Base-by-base conservation (phyloP, 352 stramenopile species). In the Phytophthora ohioensis region DNA sequence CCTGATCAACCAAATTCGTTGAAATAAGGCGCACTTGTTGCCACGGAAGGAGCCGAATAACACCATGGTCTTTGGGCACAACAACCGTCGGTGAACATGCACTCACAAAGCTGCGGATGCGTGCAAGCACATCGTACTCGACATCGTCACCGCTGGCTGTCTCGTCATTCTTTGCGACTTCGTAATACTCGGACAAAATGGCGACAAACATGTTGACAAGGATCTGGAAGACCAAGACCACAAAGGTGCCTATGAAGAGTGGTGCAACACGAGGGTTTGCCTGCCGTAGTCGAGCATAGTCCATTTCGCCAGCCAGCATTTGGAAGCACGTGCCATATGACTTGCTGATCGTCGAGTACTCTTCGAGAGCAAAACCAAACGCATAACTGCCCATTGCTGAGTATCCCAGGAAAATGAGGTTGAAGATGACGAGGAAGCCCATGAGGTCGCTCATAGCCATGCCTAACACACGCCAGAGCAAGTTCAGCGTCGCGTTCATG, bases 201-300 rank as follows among this genome's bases (percentile, higher is more conserved):
- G 90, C 90, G 49, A 96, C 87, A 76, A 96, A 96, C 90, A 96
- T 96, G 62, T 96, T 96, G 13, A 96, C 90, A 35, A 94, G 61
- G 48, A 96, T 93, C 64, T 95, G 88, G 68, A 94, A 93, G 15
- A 95, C 85, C 36, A 95, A 71, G 49, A 96, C 86, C 45, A 96
- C 85, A 59, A 96, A 96, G 15, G 85, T 95, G 34, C 82, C 85
- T 39, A 96, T 91, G 42, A 96, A 96, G 11, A 95, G 66, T 2
- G 87, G 87, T 3, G 90, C 90, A 35, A 96, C 67, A 0, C 87
- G 76, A 42, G 90, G 90, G 51, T 96, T 96, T 12, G 90, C 90
- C 53, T 95, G 85, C 17, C 80, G 84, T 5, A 96, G 63, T 10
- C 86, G 84, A 1, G 71, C 76, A 59, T 95, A 96, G 61, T 94